Evolutionary conservation across 139 green algal species (phyloP), one percentile per base, ranked within the genome.

Genomic region (Microglena sp.): DNA sequence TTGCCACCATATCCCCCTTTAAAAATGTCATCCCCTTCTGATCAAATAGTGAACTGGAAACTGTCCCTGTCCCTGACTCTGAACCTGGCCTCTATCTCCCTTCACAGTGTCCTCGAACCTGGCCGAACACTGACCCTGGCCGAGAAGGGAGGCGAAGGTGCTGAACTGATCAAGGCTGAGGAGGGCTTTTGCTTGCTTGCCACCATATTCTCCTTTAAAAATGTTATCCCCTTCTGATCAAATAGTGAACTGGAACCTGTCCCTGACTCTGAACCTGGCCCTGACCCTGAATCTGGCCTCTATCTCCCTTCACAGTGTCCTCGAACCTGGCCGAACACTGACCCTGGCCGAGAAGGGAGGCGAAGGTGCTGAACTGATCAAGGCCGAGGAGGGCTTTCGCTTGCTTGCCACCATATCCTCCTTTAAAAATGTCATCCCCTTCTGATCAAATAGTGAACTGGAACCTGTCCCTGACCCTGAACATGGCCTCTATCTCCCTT

Each of bases 1-100:
- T 99, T 15, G 91, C 86, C 34, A 99, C 94, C 54, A 99, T 99
- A n/a, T n/a, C n/a, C n/a, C n/a, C n/a, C n/a, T n/a, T n/a, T n/a
- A n/a, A n/a, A n/a, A n/a, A n/a, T n/a, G n/a, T n/a, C n/a, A n/a
- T n/a, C n/a, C n/a, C n/a, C n/a, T n/a, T n/a, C n/a, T n/a, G n/a
- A n/a, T n/a, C n/a, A n/a, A n/a, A n/a, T n/a, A n/a, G n/a, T n/a
- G n/a, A n/a, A n/a, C n/a, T n/a, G n/a, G n/a, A n/a, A n/a, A n/a
- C n/a, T n/a, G n/a, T n/a, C n/a, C n/a, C n/a, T n/a, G n/a, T n/a
- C n/a, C n/a, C n/a, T n/a, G n/a, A n/a, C n/a, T n/a, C n/a, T n/a
- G n/a, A n/a, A n/a, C n/a, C n/a, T n/a, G n/a, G n/a, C n/a, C n/a
- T n/a, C n/a, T 53, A 33, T 21, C 32, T 2, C 31, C 29, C 18